Conservation (phyloP, 345 rosid species). For the Trapa incisa region DNA sequence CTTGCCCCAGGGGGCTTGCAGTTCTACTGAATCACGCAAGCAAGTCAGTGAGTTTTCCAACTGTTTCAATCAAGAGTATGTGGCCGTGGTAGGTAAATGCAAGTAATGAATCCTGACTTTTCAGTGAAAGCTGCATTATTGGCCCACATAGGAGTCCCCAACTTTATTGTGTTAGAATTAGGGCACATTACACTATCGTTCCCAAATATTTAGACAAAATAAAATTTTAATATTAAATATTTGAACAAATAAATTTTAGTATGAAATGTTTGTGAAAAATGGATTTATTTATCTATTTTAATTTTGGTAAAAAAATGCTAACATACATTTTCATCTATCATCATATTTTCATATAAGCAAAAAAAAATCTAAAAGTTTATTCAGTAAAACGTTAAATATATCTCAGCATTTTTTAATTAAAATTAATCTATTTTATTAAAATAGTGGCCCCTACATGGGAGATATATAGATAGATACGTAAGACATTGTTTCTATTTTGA, state of each 20-base stretch:
- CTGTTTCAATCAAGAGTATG: no score
- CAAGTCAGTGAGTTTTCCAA: slow-evolving; percentile 32
- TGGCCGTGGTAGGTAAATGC: slow-evolving; percentile 4
- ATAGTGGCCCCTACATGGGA: no score
- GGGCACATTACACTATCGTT: not conserved
- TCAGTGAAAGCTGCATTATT: not conserved
- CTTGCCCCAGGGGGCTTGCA: slow-evolving; percentile 45
- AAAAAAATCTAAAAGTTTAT: no score
- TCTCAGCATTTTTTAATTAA: no score
- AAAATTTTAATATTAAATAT: no score
- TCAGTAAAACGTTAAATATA: no score
- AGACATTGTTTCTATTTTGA: not conserved
- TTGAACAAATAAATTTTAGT: no score
- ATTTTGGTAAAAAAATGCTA: not conserved
- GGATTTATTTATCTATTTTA: not conserved
- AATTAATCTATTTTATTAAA: no score
- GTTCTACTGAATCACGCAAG: slow-evolving; percentile 36
- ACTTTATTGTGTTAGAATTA: not conserved
- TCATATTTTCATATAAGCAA: no score
- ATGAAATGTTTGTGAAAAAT: not conserved
- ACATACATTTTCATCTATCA: not conserved
- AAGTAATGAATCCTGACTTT: slow-evolving; percentile 1
- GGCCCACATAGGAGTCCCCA: not conserved
- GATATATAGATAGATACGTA: not conserved
- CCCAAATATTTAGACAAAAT: no score